Base-by-base conservation (phyloP, 768 basidiomycete genomes). In the Boletus tomentosulus region DNA sequence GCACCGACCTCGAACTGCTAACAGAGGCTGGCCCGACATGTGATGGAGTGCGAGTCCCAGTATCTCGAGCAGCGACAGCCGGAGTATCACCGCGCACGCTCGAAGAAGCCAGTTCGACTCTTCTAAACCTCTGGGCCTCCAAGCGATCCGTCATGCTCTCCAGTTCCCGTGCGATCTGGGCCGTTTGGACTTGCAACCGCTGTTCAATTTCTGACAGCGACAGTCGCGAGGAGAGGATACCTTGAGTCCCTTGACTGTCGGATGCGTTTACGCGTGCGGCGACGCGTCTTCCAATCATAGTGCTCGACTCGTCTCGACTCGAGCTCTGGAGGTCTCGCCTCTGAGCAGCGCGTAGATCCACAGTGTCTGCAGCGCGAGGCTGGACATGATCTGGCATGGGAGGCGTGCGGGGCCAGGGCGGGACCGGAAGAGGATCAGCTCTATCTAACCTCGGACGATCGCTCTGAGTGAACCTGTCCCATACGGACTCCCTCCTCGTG, bases 281-380 rank as follows among this genome's bases (percentile, higher is more conserved):
- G 41, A 71, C 69, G 37, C 68, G 69, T 27, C 71, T 64, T 34
- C 69, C 69, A 16, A 73, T 71, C 67, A 70, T 65, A 4, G 69
- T 71, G 10, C 57, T 67, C 15, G 71, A 56, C 9, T 71, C 69
- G n/a, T 73, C 69, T 6, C 53, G 56, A 41, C 48, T 53, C 33
- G 48, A 24, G 24, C 50, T 62, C 37, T 57, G 65, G 41, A 55
- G 16, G 13, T 70, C 64, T 47, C 58, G 60, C 24, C 66, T 57
- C 46, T 61, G 54, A 1, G 55, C 9, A 25, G 38, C 34, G 24
- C 54, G 63, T 9, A 56, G 50, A 46, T 70, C 64, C 31, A 46
- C 39, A 13, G 5, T 34, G 46, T 61, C 53, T 31, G 57, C 56
- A 19, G 47, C n/a, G 46, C 57, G 58, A 47, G 62, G 60, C 41